Evolutionary conservation across 345 rosid species (phyloP), one percentile per base, ranked within the genome.

Genomic region (Durio zibethinus): DNA sequence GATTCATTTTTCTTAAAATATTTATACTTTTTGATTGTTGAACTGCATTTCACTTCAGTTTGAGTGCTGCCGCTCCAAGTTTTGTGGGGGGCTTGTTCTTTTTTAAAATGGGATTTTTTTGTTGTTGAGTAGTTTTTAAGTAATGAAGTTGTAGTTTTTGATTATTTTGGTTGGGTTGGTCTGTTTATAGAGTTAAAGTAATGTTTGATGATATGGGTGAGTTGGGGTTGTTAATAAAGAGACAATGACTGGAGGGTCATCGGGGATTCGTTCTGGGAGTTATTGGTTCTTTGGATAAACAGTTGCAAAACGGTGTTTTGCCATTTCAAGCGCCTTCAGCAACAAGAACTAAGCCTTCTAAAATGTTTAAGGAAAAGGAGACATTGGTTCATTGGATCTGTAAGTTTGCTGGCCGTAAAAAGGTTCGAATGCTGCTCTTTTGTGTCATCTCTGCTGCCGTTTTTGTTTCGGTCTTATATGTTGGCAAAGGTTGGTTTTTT

Each of bases 391-490:
- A 81, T 81, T 92, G 97, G 97, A 91, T 97, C 97, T 88, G 83
- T 81, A 97, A 97, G 82, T 86, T 91, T 82, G 97, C 91, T 18
- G 98, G 98, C 52, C 93, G 97, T 60, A 97, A 89, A 87, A 94
- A 91, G 82, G 90, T 97, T 6, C 98, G 99, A 78, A 97, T 92
- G 99, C 77, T 91, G 82, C 86, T 97, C 38, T 95, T 97, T 75
- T 92, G 92, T 79, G 48, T 85, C 43, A 86, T 94, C 84, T 94
- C 99, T 8, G 94, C 96, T 16, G 90, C 90, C 3, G 96, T 92
- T 85, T 92, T 94, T 80, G 61, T 89, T 65, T 90, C 97, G 85
- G 97, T 92, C 43, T 82, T 97, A 73, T 94, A 88, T 75, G 88
- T 92, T 56, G 97, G 97, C 23, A 97, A 94, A 94, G 98, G 99